phyloP scores from a whole-genome alignment of 2,329 filamentous ascomycete genomes.

The Chrysosporium keratinophilum region DNA sequence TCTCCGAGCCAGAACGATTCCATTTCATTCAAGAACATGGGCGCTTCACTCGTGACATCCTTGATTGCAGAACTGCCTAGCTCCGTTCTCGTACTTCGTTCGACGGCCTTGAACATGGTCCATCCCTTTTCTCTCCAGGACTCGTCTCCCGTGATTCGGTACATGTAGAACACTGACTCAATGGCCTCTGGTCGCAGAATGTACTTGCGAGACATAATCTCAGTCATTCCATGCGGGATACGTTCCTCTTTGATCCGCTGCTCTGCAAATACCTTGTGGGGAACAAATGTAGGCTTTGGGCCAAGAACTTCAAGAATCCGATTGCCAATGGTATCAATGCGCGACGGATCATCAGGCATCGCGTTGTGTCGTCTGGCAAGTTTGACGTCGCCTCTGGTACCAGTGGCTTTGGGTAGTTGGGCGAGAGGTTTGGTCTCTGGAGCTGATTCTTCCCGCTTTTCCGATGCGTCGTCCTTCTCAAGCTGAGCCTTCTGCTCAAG shows the following conservation, averaged over 20 bases:
- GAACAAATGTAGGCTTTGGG: constrained; percentile 21
- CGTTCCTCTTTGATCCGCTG: constrained; percentile 35
- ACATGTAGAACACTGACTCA: constrained; percentile 81
- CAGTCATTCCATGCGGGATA: constrained; percentile 35
- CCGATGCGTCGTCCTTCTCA: constrained; percentile 37
- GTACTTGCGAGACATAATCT: constrained; percentile 27
- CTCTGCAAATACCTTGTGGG: constrained; percentile 33
- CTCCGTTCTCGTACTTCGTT: constrained; percentile 54
- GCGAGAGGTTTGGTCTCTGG: not conserved
- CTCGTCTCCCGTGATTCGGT: constrained; percentile 73
- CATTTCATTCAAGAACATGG: constrained; percentile 57
- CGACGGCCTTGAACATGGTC: constrained; percentile 69
- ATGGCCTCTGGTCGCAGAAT: constrained; percentile 64
- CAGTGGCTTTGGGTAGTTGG: not conserved
- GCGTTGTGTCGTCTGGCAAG: constrained; percentile 8
- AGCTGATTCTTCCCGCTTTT: constrained; percentile 31
- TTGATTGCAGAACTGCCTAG: constrained; percentile 52
- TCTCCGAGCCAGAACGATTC: constrained; percentile 88
- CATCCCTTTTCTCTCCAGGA: constrained; percentile 72
- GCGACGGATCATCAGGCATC: constrained; percentile 7
- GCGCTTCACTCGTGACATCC: constrained; percentile 40
- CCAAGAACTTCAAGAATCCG: constrained; percentile 11
- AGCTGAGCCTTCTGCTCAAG: constrained; percentile 19
- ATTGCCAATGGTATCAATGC: not conserved
- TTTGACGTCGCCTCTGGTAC: constrained; percentile 6